Evolutionary conservation across 2,329 filamentous ascomycete species (phyloP).

Genomic region (Trichoderma pleuroti): DNA sequence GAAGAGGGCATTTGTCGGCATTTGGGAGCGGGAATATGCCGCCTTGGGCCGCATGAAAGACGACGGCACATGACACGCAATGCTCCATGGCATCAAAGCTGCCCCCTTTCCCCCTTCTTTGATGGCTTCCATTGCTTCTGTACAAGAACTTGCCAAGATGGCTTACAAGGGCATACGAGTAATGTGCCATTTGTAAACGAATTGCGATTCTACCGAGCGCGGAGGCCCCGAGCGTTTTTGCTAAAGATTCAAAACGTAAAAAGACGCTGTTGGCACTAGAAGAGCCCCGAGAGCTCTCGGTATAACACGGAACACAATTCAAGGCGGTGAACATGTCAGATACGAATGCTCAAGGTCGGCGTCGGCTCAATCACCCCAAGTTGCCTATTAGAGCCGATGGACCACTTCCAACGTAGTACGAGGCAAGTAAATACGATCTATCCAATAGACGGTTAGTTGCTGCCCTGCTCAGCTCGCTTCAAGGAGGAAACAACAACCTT

Average conservation of each 20-base stretch:
- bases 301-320: background rate
- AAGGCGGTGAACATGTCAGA: background rate
- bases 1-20: background rate
- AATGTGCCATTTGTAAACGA: background rate
- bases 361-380: background rate
- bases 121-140: background rate
- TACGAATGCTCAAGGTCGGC: background rate
- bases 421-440: background rate
- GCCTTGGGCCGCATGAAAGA: background rate
- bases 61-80: background rate
- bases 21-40: background rate
- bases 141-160: background rate
- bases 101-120: background rate
- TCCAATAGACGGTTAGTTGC: background rate
- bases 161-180: background rate
- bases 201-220: background rate
- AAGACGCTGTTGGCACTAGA: background rate
- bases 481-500: background rate
- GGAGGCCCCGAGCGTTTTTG: background rate
- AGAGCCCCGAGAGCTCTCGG: background rate
- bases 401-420: background rate
- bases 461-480: background rate
- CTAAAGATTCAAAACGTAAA: background rate
- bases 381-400: background rate
- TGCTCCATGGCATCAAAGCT: conserved; percentile 3